phyloP scores from a whole-genome alignment of 495 filamentous ascomycete genomes.

The Aspergillus coremiiformis region DNA sequence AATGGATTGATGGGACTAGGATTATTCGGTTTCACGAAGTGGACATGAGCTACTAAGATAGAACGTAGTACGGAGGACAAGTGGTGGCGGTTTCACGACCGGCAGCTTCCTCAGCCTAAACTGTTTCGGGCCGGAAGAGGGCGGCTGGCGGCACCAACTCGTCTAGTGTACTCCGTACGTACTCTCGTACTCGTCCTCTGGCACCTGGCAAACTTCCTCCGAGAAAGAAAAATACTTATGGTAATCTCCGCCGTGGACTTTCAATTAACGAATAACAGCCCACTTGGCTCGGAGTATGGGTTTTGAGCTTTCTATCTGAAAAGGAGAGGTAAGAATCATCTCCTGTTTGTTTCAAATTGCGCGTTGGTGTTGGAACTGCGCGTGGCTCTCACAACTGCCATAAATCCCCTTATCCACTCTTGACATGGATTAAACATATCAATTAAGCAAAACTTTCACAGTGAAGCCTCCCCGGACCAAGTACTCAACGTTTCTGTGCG shows the following conservation, averaged over 20 bases:
- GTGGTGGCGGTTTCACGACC: background rate
- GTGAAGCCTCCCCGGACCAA: background rate
- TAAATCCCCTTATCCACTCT: background rate
- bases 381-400: background rate
- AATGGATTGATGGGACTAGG: conserved; percentile 7
- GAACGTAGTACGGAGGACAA: too few species aligned
- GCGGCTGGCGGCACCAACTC: too few species aligned
- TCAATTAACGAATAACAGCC: background rate
- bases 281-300: conserved; percentile 6
- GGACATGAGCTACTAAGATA: too few species aligned
- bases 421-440: background rate
- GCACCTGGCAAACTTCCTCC: conserved; percentile 21
- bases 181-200: too few species aligned
- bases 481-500: background rate
- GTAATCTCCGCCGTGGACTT: background rate
- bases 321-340: conserved; percentile 15
- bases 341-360: conserved; percentile 7
- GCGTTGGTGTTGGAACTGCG: background rate
- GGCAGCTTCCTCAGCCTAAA: background rate
- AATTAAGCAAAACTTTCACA: background rate
- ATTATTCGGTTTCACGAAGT: too few species aligned
- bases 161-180: too few species aligned
- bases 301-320: conserved; percentile 10
- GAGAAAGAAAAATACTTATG: too few species aligned
- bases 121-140: conserved; percentile 15